Base-by-base conservation (phyloP, 1,139 yeast genomes). In the Meyerozyma carpophila region DNA sequence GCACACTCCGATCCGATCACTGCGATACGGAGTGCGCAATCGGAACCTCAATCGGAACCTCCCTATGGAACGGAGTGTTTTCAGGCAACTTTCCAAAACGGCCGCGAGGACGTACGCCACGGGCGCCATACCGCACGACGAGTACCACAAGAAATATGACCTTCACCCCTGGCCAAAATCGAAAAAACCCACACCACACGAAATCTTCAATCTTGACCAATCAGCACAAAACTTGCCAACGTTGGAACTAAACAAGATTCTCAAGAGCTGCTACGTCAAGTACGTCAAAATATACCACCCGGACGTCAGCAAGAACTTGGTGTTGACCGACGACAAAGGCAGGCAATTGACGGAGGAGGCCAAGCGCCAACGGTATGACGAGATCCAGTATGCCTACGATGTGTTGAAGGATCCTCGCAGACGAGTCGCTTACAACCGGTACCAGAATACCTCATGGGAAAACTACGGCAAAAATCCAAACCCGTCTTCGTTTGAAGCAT, bases 261-360 rank as follows among this genome's bases (percentile, higher is more conserved):
- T 91, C 45, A 83, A 84, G 57, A 51, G 62, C 31, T 69, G 69
- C 37, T 91, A 87, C 59, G 74, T 76, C 52, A 72, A 76, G 44
- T 75, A 82, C 44, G 93, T 94, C 13, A 89, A 87, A 61, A 58
- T 82, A 7, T 91, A 93, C 57, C 98, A 93, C 56, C 98, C 98
- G 0, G 98, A 93, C 63, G 65, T 83, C 3, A 50, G 61, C 5
- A 61, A 70, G 11, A 56, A 57, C 11, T 49, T 62, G 13, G 57
- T 51, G 5, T 55, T 65, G 4, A 50, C 62, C 11, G 56, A 68
- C 21, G 57, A 57, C 40, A 58, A 61, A 16, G 61, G 68, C 2
- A 56, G 59, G 11, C 54, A 57, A 2, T 50, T 72, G 26, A 61
- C 73, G 0, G 51, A 52, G 1, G 70, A 67, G 3, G 65, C 66